Evolutionary conservation across 1,284 basidiomycete genomes (phyloP), one percentile per base, ranked within the genome.

Genomic region (Leccinum glutinopallens): DNA sequence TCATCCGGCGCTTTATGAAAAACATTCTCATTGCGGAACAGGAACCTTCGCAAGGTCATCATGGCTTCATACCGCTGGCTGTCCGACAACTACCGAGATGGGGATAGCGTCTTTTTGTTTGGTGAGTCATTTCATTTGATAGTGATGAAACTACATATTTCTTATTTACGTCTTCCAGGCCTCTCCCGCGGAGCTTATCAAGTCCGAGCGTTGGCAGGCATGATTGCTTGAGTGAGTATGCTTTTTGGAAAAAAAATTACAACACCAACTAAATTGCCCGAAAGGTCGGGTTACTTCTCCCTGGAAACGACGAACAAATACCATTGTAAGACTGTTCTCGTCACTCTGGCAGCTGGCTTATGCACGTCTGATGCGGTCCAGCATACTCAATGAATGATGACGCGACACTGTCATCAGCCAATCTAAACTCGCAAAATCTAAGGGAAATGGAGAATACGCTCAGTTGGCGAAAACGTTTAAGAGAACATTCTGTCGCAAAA

Each of bases 141-240:
- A 37, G 17, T 51, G 17, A 19, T 25, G 46, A 35, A 1, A 3
- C 15, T 9, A 15, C 6, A 0, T 8, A 32, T 25, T 5, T 59
- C 66, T 68, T 19, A 70, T 19, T 8, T 32, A 4, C 54, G 4
- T 29, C 10, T 39, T 57, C 6, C 54, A 80, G 78, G 78, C 0
- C 80, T 77, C 67, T 80, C 79, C 2, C 76, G 78, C 5, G 78
- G 78, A 19, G 79, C 79, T 39, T 80, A 80, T 62, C 79, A 80
- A 65, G 78, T 77, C 7, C 72, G 78, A 55, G 72, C 67, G 3
- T 63, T 80, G 58, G 76, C 78, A 7, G 78, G 70, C 25, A 80
- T 80, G 79, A 76, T 79, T 56, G 64, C 71, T 41, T 68, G 61
- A 58, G 78, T 78, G 61, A 55, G 22, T 22, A 35, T 57, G 7